These are phyloP conservation scores for Pisolithus marmoratus DNA, from an alignment of 768 basidiomycete genomes.

Conservation along the genomic window DNA sequence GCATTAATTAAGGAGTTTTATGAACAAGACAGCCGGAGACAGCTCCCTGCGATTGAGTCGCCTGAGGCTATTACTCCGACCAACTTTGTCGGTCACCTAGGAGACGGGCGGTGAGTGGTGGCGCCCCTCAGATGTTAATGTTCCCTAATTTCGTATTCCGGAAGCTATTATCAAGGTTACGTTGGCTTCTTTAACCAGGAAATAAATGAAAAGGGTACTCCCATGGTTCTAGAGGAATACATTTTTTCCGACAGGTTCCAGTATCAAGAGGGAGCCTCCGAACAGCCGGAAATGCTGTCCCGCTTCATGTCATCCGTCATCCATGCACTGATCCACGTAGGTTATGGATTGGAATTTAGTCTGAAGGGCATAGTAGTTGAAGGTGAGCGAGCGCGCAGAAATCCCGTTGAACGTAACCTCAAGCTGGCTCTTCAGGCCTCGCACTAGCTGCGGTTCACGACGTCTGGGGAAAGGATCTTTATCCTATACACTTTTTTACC, in stretches of 20 bases:
- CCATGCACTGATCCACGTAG: slow-evolving; percentile 60
- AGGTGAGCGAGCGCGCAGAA: slow-evolving; percentile 32
- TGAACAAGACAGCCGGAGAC: slow-evolving; percentile 11
- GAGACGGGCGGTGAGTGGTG: slow-evolving; percentile 18
- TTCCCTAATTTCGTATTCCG: no score
- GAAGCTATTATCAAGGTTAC: slow-evolving; percentile 26
- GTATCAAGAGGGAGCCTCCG: slow-evolving; percentile 5
- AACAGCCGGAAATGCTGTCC: slow-evolving; percentile 48
- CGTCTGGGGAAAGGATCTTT: slow-evolving; percentile 33
- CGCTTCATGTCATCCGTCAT: slow-evolving; percentile 46
- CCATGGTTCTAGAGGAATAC: slow-evolving; percentile 20
- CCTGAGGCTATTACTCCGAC: slow-evolving; percentile 19
- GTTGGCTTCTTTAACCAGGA: slow-evolving; percentile 20
- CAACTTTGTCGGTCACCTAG: slow-evolving; percentile 21
- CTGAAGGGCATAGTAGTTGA: slow-evolving; percentile 57
- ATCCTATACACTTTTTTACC: slow-evolving; percentile 8
- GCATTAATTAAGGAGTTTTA: slow-evolving; percentile 22
- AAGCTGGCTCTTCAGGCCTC: slow-evolving; percentile 14
- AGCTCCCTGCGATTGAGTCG: slow-evolving; percentile 19
- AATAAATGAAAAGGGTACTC: slow-evolving; percentile 13
- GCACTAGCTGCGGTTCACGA: slow-evolving; percentile 18
- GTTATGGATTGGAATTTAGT: slow-evolving; percentile 59
- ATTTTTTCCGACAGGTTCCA: slow-evolving; percentile 27
- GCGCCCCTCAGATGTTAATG: background rate
- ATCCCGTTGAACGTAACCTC: background rate